These are phyloP conservation scores for Isoetes taiwanensis DNA, from an alignment of 75 land plant species.

Conservation along the genomic window DNA sequence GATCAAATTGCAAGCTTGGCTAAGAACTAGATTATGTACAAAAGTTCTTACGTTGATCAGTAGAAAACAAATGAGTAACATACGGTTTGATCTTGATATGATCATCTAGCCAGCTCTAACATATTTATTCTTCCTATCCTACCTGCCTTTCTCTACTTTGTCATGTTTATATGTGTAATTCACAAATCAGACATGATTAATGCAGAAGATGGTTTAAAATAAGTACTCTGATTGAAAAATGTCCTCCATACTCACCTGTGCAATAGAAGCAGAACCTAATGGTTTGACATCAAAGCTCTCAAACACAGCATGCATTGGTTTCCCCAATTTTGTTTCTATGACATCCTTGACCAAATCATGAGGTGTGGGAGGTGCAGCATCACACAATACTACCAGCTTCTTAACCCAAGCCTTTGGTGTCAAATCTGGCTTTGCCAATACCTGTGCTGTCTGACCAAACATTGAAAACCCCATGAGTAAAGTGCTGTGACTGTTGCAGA, in stretches of 20 bases:
- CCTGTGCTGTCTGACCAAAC: slow-evolving; percentile 57
- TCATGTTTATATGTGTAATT: too few relatives aligned
- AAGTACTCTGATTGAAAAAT: too few relatives aligned
- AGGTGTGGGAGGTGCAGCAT: slow-evolving; percentile 79
- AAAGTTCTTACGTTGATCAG: too few relatives aligned
- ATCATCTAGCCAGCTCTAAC: too few relatives aligned
- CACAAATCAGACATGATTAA: too few relatives aligned
- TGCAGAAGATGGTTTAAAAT: too few relatives aligned
- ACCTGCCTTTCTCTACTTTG: too few relatives aligned
- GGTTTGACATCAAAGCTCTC: slow-evolving; percentile 68
- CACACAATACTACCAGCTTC: slow-evolving; percentile 83
- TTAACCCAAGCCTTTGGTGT: slow-evolving; percentile 93
- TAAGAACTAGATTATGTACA: too few relatives aligned
- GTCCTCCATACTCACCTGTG: slow-evolving; percentile 50
- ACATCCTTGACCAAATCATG: slow-evolving; percentile 38
- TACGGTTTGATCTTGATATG: too few relatives aligned
- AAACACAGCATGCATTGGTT: slow-evolving; percentile 42
- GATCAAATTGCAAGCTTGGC: too few relatives aligned
- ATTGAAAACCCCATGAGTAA: neutral
- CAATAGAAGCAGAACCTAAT: slow-evolving; percentile 92
- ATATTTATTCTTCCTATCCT: too few relatives aligned
- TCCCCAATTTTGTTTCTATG: slow-evolving; percentile 59
- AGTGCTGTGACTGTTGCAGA: neutral
- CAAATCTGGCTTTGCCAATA: slow-evolving; percentile 88
- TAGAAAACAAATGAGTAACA: too few relatives aligned